Conservation (phyloP, 1,284 basidiomycete genomes). For the Ustilago sp. region DNA sequence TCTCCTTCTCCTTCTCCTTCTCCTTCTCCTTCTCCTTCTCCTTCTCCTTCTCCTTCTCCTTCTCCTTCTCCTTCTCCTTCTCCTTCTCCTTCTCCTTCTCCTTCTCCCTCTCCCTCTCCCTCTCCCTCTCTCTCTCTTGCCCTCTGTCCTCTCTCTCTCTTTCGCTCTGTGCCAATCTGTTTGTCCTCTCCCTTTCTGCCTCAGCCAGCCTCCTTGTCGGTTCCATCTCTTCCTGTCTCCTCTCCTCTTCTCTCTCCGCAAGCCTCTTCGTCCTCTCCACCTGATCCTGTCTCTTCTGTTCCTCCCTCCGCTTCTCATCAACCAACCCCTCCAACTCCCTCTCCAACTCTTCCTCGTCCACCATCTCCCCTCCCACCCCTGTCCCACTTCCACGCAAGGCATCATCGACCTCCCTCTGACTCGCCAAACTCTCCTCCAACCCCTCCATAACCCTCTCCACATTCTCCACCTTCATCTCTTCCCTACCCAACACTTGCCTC, state of each 20-base stretch:
- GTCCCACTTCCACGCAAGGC: slow-evolving; percentile 73
- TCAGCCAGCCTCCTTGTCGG: neutral
- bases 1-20: too few relatives aligned
- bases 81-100: too few relatives aligned
- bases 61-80: neutral
- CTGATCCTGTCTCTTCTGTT: slow-evolving; percentile 8
- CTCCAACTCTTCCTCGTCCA: slow-evolving; percentile 23
- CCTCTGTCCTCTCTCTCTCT: neutral
- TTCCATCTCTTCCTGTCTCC: neutral
- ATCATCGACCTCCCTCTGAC: slow-evolving; percentile 84
- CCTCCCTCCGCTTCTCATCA: slow-evolving; percentile 6
- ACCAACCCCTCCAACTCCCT: slow-evolving; percentile 16
- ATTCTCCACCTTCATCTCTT: slow-evolving; percentile 79
- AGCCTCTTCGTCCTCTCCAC: slow-evolving; percentile 29
- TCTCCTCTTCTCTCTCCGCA: slow-evolving; percentile 13
- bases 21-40: neutral
- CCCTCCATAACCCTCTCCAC: slow-evolving; percentile 88
- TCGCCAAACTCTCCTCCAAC: slow-evolving; percentile 82
- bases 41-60: too few relatives aligned
- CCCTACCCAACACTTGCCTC: slow-evolving; percentile 80
- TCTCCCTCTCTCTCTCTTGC: slow-evolving; percentile 4
- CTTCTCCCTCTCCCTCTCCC: too few relatives aligned
- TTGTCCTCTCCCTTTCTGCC: neutral
- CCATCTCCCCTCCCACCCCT: slow-evolving; percentile 65
- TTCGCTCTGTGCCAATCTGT: neutral